phyloP scores from a whole-genome alignment of 257 asterid species.

The Paulownia fortunei region DNA sequence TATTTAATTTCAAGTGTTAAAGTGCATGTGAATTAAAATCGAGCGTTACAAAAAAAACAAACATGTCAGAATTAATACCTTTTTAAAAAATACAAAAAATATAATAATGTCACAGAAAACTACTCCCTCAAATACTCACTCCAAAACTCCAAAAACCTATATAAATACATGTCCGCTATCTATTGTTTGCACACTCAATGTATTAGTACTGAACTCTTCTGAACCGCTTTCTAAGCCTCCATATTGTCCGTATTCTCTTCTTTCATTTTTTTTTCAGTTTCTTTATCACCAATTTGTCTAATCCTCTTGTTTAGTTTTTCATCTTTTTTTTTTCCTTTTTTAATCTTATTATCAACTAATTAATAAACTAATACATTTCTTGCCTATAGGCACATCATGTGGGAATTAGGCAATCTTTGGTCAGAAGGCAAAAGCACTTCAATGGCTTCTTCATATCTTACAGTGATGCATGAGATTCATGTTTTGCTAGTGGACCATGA shows the following conservation, averaged over 20 bases:
- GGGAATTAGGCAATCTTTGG: slow-evolving; percentile 20
- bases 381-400: slow-evolving; percentile 23
- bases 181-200: background rate
- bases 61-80: background rate
- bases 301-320: background rate
- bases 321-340: background rate
- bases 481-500: slow-evolving; percentile 52
- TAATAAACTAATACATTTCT: background rate
- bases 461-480: slow-evolving; percentile 43
- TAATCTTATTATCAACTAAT: background rate
- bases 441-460: slow-evolving; percentile 30
- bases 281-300: background rate
- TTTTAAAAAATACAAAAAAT: background rate
- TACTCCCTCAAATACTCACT: background rate
- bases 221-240: no score
- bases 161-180: background rate
- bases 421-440: slow-evolving; percentile 26
- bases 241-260: background rate
- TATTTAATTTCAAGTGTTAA: background rate
- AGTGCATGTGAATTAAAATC: slow-evolving; percentile 31
- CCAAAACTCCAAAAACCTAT: background rate
- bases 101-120: background rate
- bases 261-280: background rate
- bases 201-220: no score
- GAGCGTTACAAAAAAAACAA: slow-evolving; percentile 16